These are phyloP conservation scores for Pseudopyricularia cyperi DNA, from an alignment of 2,329 filamentous ascomycete species.

Conservation along the genomic window DNA sequence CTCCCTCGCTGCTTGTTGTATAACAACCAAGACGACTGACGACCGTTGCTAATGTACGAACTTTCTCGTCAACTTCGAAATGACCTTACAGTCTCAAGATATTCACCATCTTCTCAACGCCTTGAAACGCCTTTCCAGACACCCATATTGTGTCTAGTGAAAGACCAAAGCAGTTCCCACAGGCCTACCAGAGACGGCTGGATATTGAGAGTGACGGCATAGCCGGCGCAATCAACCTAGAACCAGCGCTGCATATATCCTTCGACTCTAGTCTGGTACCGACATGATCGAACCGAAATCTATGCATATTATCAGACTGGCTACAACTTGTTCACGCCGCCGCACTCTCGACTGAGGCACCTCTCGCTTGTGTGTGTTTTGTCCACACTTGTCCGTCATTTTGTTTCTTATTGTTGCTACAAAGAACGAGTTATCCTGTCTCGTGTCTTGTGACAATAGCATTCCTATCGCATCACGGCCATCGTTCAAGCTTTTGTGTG, in stretches of 20 bases:
- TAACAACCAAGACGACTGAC: too few species aligned
- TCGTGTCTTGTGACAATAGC: too few species aligned
- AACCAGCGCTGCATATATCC: background rate
- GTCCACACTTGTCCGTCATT: background rate
- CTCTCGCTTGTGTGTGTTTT: background rate
- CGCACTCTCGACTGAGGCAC: background rate
- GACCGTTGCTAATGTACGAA: too few species aligned
- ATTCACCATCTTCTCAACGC: too few species aligned
- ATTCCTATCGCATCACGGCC: too few species aligned
- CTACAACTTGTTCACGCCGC: background rate
- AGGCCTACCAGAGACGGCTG: background rate
- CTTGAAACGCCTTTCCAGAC: background rate
- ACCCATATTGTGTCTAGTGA: background rate
- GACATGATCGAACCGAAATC: background rate
- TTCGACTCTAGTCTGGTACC: background rate
- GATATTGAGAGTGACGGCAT: background rate
- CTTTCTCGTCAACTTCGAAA: too few species aligned
- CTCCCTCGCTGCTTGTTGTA: too few species aligned
- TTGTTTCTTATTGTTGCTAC: background rate
- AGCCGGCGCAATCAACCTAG: background rate
- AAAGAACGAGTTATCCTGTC: too few species aligned
- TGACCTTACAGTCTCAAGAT: too few species aligned
- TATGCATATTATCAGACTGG: background rate
- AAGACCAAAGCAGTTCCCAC: background rate
- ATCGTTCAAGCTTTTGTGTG: background rate